Evolutionary conservation across 1,139 yeast genomes (phyloP).

Genomic region (Suhomyces bokatorum): DNA sequence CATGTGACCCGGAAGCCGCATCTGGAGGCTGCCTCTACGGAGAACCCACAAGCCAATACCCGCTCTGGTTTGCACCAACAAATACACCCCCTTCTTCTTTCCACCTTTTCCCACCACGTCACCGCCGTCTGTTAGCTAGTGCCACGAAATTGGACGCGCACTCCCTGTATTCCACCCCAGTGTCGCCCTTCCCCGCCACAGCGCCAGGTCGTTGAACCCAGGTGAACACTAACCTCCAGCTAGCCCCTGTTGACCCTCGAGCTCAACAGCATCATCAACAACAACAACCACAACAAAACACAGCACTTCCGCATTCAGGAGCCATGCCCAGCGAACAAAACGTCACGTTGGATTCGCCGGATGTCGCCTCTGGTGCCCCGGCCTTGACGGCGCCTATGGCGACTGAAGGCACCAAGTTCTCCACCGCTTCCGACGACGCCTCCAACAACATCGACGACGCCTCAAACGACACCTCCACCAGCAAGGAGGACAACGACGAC

Average conservation of each 20-base stretch:
- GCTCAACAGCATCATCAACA: no score
- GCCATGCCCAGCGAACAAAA: no score
- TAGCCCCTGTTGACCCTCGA: no score
- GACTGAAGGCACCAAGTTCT: neutral
- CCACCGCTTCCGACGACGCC: neutral
- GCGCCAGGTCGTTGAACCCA: conserved; percentile 1
- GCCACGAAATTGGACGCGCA: no score
- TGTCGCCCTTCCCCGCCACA: neutral
- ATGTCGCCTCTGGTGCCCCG: no score
- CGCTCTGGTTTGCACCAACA: neutral
- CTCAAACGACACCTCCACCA: neutral
- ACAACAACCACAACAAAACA: no score
- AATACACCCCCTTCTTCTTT: neutral
- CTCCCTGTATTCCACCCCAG: no score
- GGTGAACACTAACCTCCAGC: neutral
- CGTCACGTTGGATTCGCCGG: no score
- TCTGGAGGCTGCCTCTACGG: neutral
- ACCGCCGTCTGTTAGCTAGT: no score
- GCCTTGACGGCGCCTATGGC: no score
- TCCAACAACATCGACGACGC: neutral
- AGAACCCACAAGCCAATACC: neutral
- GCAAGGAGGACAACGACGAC: neutral
- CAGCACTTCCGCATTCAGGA: no score
- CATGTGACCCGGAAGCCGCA: conserved; percentile 3
- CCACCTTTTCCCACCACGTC: no score